Evolutionary conservation across 192 early-diverging fungal genomes (phyloP).

Genomic region (Coemansia sp.): DNA sequence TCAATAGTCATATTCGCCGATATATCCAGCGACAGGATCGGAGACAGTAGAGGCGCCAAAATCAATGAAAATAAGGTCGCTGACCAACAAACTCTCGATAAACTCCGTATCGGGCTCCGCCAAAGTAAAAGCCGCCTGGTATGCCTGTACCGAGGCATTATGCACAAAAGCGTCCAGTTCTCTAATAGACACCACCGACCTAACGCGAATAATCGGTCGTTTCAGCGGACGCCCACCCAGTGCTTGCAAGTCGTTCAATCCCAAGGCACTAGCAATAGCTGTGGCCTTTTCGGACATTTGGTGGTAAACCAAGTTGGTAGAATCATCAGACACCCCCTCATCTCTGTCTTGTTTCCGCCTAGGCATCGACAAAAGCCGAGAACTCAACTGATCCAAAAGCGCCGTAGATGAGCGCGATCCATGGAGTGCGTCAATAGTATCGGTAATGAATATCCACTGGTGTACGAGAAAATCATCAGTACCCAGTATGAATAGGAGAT

Average conservation of each 20-base stretch:
- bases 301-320: conserved; percentile 31
- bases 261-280: conserved; percentile 18
- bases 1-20: conserved; percentile 21
- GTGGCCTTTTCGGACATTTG: conserved; percentile 5
- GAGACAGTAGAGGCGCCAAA: conserved; percentile 18
- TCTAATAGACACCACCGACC: conserved; percentile 65
- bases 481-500: conserved; percentile 78
- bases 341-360: conserved; percentile 11
- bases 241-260: conserved; percentile 20
- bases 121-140: conserved; percentile 72
- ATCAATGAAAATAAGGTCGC: conserved; percentile 51
- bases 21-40: conserved; percentile 7
- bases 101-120: conserved; percentile 76
- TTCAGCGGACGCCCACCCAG: conserved; percentile 55
- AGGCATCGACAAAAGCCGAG: conserved; percentile 59
- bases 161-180: conserved; percentile 82
- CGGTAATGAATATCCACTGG: conserved; percentile 95
- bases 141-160: conserved; percentile 73
- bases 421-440: conserved; percentile 75
- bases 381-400: conserved; percentile 69
- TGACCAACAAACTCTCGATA: conserved; percentile 74
- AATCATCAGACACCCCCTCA: background rate
- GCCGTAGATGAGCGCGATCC: conserved; percentile 61
- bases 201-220: conserved; percentile 78
- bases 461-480: conserved; percentile 87